Evolutionary conservation across 1,284 basidiomycete genomes (phyloP).

Genomic region (Binderoboletus segoi): DNA sequence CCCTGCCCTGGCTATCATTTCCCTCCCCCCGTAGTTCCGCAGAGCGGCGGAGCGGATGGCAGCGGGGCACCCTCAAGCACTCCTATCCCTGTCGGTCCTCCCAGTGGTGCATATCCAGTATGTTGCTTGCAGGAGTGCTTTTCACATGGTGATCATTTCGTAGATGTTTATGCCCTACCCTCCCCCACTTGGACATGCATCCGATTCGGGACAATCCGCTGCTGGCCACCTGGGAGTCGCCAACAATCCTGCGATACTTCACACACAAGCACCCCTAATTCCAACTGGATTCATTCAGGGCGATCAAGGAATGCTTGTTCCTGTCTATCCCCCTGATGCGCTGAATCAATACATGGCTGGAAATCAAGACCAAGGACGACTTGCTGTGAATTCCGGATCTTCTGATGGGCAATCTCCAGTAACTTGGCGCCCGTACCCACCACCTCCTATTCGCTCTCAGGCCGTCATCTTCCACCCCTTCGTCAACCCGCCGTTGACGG

Average conservation of each 20-base stretch:
- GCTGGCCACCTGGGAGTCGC: slow-evolving; percentile 21
- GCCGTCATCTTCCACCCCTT: slow-evolving; percentile 35
- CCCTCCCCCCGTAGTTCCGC: slow-evolving; percentile 26
- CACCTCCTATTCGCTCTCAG: slow-evolving; percentile 30
- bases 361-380: slow-evolving; percentile 27
- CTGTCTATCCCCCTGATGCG: slow-evolving; percentile 71
- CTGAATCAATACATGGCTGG: slow-evolving; percentile 56
- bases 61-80: slow-evolving; percentile 35
- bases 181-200: slow-evolving; percentile 33
- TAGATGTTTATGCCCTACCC: slow-evolving; percentile 52
- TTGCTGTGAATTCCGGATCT: slow-evolving; percentile 18
- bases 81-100: slow-evolving; percentile 37
- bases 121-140: slow-evolving; percentile 20
- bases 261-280: slow-evolving; percentile 57
- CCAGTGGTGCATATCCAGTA: slow-evolving; percentile 48
- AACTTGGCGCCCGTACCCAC: slow-evolving; percentile 33
- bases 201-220: slow-evolving; percentile 28
- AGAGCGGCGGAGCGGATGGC: slow-evolving; percentile 42
- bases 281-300: slow-evolving; percentile 74
- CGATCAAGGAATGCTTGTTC: slow-evolving; percentile 67
- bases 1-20: slow-evolving; percentile 50
- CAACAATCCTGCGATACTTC: slow-evolving; percentile 30
- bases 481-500: slow-evolving; percentile 25
- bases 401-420: slow-evolving; percentile 26
- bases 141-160: slow-evolving; percentile 9